A percentile compares a stretch with the other conserved stretches of the same genome.
phyloP scores from a whole-genome alignment of 345 rosid genomes.

The Melaleuca quinquenervia region DNA sequence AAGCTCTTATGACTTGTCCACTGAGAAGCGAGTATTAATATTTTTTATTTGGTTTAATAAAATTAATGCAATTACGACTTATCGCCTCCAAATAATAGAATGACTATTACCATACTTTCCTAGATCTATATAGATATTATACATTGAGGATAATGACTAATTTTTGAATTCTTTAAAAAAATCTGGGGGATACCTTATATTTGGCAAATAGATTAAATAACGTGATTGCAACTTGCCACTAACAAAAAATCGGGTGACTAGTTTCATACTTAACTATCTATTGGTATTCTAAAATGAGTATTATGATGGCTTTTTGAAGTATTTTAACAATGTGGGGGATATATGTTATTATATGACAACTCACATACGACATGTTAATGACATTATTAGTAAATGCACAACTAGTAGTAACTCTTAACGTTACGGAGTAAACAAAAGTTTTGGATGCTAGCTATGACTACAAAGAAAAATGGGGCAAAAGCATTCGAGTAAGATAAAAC shows the following conservation, averaged over 20 bases:
- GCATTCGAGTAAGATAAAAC: neutral
- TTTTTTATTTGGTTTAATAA: no score
- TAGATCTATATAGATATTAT: neutral
- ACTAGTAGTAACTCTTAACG: accelerated
- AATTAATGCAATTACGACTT: accelerated
- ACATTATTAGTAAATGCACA: neutral
- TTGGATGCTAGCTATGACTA: neutral
- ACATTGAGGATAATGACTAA: neutral
- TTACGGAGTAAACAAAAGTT: neutral
- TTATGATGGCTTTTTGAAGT: neutral
- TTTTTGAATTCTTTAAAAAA: neutral
- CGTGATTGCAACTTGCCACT: neutral
- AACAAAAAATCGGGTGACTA: neutral
- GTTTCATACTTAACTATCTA: neutral
- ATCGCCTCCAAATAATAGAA: neutral
- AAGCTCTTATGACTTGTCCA: neutral
- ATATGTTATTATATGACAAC: neutral
- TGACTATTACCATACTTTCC: neutral
- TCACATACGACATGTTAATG: neutral
- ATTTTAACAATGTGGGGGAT: no score
- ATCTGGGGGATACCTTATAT: neutral
- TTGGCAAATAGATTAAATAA: neutral
- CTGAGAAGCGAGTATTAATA: no score
- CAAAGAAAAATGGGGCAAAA: neutral
- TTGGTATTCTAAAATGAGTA: neutral